Evolutionary conservation across 2,329 filamentous ascomycete genomes (phyloP).

Genomic region (Curvularia lunata): DNA sequence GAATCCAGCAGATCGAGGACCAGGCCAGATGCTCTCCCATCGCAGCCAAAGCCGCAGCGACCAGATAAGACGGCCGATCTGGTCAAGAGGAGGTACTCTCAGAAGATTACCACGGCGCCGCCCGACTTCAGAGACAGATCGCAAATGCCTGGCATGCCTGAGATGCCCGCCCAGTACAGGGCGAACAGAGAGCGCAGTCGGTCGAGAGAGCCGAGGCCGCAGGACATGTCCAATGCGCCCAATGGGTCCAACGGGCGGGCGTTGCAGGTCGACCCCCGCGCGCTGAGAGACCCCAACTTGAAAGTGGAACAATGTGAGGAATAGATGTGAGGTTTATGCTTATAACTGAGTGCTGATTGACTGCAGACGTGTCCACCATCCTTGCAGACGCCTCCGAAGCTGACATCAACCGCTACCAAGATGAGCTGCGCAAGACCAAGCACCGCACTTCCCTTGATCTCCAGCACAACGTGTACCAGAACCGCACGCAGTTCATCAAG

Average conservation of each 20-base stretch:
- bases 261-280: conserved; percentile 75
- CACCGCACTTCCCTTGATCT: conserved; percentile 80
- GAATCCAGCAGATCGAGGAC: conserved; percentile 46
- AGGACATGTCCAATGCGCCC: conserved; percentile 54
- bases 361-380: conserved; percentile 67
- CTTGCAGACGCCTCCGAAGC: conserved; percentile 86
- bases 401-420: conserved; percentile 83
- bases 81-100: conserved; percentile 93
- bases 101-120: conserved; percentile 81
- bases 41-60: conserved; percentile 50
- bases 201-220: conserved; percentile 54
- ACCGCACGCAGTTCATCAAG: conserved; percentile 97
- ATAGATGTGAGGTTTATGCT: neutral
- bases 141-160: conserved; percentile 68
- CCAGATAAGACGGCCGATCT: conserved; percentile 72
- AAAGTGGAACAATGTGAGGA: conserved; percentile 76
- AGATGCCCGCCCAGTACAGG: conserved; percentile 66
- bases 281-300: conserved; percentile 79
- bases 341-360: conserved; percentile 11
- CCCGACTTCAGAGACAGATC: conserved; percentile 71
- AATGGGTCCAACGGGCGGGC: conserved; percentile 50
- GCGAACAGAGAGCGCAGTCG: conserved; percentile 56
- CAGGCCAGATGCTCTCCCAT: conserved; percentile 33
- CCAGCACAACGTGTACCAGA: conserved; percentile 95
- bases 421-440: conserved; percentile 76